Evolutionary conservation across 805 yeast genomes (phyloP).

Genomic region (Myxozyma kluyveri): DNA sequence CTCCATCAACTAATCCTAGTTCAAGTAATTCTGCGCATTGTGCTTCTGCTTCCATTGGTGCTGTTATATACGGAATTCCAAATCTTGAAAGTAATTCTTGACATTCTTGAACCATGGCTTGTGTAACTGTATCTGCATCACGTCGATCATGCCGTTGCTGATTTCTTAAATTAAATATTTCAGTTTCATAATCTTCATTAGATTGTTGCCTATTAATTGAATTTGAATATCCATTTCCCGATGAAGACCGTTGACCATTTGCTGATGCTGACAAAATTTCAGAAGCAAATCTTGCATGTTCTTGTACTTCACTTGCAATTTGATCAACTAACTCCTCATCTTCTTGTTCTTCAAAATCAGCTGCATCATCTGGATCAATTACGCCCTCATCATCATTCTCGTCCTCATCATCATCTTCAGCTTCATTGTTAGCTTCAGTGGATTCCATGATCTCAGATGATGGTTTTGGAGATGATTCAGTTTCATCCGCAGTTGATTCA

Average conservation of each 20-base stretch:
- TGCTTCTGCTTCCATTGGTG: slow-evolving; percentile 99
- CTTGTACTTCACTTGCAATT: slow-evolving; percentile 66
- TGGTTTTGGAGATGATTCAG: not conserved
- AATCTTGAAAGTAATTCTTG: slow-evolving; percentile 82
- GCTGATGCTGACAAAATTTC: too few species aligned
- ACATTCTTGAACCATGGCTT: slow-evolving; percentile 81
- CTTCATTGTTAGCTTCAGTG: not conserved
- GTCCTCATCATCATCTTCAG: slow-evolving; percentile 2
- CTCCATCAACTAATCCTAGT: slow-evolving; percentile 84
- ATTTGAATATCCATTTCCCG: not conserved
- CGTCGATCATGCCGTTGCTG: slow-evolving; percentile 67
- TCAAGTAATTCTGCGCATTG: slow-evolving; percentile 81
- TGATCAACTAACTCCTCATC: slow-evolving; percentile 65
- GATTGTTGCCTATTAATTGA: not conserved
- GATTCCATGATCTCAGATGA: too few species aligned
- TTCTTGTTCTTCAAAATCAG: slow-evolving; percentile 54
- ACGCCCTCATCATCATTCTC: slow-evolving; percentile 31
- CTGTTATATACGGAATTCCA: slow-evolving; percentile 92
- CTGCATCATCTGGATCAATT: slow-evolving; percentile 33
- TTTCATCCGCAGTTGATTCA: not conserved
- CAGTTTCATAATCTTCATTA: slow-evolving; percentile 31
- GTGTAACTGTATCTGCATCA: slow-evolving; percentile 89
- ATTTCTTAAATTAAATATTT: slow-evolving; percentile 50
- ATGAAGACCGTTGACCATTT: too few species aligned
- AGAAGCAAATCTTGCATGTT: slow-evolving; percentile 61